Conservation (phyloP, 805 yeast species). For the Nakazawaea molendinolei region DNA sequence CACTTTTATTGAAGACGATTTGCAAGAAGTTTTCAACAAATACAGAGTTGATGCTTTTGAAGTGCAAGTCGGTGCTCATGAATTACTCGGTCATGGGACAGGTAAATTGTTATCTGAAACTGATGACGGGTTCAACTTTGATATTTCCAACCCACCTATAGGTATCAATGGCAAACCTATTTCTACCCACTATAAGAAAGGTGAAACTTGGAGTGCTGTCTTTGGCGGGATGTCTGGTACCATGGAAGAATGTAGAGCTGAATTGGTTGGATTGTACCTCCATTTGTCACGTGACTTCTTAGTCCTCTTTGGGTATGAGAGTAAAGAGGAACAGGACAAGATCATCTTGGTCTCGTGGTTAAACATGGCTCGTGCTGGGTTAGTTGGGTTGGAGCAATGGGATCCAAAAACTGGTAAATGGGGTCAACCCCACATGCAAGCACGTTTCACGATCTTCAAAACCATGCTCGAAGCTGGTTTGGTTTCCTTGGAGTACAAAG, state of each 20-base stretch:
- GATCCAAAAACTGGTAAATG: slow-evolving; percentile 76
- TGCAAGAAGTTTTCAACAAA: slow-evolving; percentile 54
- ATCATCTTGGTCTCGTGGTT: slow-evolving; percentile 63
- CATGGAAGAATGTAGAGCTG: slow-evolving; percentile 92
- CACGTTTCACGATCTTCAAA: slow-evolving; percentile 79
- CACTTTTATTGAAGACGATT: slow-evolving; percentile 52
- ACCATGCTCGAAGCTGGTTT: slow-evolving; percentile 61
- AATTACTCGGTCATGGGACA: slow-evolving; percentile 84
- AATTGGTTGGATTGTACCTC: slow-evolving; percentile 77
- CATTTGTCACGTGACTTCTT: slow-evolving; percentile 62
- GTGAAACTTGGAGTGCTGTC: slow-evolving; percentile 87
- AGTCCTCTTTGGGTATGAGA: slow-evolving; percentile 63
- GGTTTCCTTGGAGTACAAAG: slow-evolving; percentile 43
- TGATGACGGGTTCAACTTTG: slow-evolving; percentile 61
- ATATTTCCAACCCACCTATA: slow-evolving; percentile 52
- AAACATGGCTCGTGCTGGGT: slow-evolving; percentile 85
- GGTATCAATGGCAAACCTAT: slow-evolving; percentile 58
- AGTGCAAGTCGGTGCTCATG: slow-evolving; percentile 92
- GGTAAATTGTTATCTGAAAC: slow-evolving; percentile 69
- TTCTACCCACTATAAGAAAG: slow-evolving; percentile 63
- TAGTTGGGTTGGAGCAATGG: slow-evolving; percentile 78
- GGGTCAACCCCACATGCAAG: slow-evolving; percentile 97
- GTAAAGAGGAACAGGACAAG: slow-evolving; percentile 52
- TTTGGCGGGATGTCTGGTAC: slow-evolving; percentile 82
- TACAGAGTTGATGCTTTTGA: slow-evolving; percentile 81